phyloP scores from a whole-genome alignment of 2,329 filamentous ascomycete species.

The Xylaria sp. region DNA sequence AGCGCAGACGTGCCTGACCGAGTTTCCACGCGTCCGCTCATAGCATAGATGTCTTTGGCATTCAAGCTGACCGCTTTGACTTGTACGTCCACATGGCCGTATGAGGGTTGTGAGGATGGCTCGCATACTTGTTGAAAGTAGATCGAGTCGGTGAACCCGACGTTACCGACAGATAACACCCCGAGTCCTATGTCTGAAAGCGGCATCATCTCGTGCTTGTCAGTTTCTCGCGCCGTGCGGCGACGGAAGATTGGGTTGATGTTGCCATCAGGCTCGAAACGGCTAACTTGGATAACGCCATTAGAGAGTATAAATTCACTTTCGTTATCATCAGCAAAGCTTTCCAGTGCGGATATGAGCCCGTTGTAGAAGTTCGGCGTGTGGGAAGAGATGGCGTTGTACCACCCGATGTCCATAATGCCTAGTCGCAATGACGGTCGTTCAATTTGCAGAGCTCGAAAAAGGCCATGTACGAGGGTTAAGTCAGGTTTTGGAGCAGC shows the following conservation, averaged over 20 bases:
- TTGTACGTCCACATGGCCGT: conserved; percentile 21
- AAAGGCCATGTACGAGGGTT: conserved; percentile 33
- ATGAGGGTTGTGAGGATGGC: not conserved
- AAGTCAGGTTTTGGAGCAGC: conserved; percentile 27
- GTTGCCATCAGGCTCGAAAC: not conserved
- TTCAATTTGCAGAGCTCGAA: conserved; percentile 40
- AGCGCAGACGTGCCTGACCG: conserved; percentile 27
- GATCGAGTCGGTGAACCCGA: conserved; percentile 34
- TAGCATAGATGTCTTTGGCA: conserved; percentile 44
- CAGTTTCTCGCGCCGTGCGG: not conserved
- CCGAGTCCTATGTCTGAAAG: conserved; percentile 27
- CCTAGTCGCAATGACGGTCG: conserved; percentile 30
- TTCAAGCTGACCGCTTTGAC: conserved; percentile 40
- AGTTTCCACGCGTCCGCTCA: conserved; percentile 46
- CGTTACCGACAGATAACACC: conserved; percentile 22
- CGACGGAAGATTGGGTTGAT: not conserved
- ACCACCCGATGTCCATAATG: conserved; percentile 32
- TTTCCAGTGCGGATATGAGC: not conserved
- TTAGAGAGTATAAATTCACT: conserved; percentile 6
- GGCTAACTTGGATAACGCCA: not conserved
- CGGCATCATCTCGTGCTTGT: not conserved
- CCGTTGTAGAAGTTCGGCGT: not conserved
- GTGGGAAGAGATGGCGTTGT: not conserved
- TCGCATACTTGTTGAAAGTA: conserved; percentile 36
- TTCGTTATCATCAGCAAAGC: conserved; percentile 16